These are phyloP conservation scores for Cordyceps pruinosa DNA, from an alignment of 2,329 filamentous ascomycete genomes.

Conservation along the genomic window DNA sequence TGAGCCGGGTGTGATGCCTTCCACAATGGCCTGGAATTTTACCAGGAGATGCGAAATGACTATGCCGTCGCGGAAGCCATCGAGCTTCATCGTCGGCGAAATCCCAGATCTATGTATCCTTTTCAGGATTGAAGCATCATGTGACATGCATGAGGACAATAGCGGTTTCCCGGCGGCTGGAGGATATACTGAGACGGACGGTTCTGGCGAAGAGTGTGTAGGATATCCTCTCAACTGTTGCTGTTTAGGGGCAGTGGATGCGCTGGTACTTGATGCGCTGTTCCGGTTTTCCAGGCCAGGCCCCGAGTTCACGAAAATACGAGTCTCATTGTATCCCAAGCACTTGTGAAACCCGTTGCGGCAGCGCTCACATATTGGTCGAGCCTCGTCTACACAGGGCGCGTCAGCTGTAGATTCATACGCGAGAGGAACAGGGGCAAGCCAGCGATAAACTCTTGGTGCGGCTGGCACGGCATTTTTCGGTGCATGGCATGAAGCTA, in stretches of 20 bases:
- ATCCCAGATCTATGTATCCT: neutral
- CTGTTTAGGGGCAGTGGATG: neutral
- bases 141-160: neutral
- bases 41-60: constrained; percentile 1
- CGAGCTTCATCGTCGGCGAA: neutral
- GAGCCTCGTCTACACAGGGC: neutral
- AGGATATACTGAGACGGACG: neutral
- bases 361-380: neutral
- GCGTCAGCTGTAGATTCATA: neutral
- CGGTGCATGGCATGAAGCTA: too few relatives aligned
- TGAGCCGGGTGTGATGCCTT: neutral
- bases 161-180: too few relatives aligned
- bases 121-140: neutral
- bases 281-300: neutral
- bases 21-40: constrained; percentile 1
- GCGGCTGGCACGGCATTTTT: too few relatives aligned
- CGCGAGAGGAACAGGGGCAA: too few relatives aligned
- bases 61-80: neutral
- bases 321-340: neutral
- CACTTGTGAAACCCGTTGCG: constrained; percentile 1
- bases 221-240: neutral
- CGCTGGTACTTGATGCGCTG: neutral
- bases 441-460: too few relatives aligned
- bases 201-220: neutral
- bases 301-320: constrained; percentile 1